Conservation (phyloP, 345 rosid genomes). For the Ceriops zippeliana region DNA sequence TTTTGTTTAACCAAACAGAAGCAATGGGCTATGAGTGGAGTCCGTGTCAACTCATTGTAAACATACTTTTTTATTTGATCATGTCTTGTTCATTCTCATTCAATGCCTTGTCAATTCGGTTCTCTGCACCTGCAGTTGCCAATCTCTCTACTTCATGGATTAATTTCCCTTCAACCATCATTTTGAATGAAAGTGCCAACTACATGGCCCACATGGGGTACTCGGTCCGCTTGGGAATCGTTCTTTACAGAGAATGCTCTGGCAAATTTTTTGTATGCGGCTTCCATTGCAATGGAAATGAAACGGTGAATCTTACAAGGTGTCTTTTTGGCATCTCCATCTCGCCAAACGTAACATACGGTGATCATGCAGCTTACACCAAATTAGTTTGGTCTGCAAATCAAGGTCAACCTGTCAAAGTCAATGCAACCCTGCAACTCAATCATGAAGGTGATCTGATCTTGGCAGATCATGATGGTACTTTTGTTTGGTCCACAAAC, state of each 20-base stretch:
- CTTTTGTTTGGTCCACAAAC: no score
- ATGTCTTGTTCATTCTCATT: conserved; percentile 3
- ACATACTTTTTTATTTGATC: neutral
- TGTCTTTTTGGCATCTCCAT: conserved; percentile 1
- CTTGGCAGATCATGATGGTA: no score
- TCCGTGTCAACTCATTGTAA: neutral
- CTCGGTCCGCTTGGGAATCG: conserved; percentile 4
- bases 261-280: conserved; percentile 24
- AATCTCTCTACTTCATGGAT: conserved; percentile 27
- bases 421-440: no score
- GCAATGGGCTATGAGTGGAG: no score
- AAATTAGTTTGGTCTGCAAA: conserved; percentile 26
- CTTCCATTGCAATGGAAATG: conserved; percentile 17
- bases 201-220: no score
- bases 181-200: neutral
- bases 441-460: no score
- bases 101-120: no score
- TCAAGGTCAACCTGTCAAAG: conserved; percentile 12
- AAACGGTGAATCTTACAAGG: no score
- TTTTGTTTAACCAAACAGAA: no score
- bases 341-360: neutral
- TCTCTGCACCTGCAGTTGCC: conserved; percentile 15
- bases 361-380: conserved; percentile 10
- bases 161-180: neutral
- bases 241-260: conserved; percentile 23